phyloP scores from a whole-genome alignment of 83 land plant species.

The Thuja plicata region DNA sequence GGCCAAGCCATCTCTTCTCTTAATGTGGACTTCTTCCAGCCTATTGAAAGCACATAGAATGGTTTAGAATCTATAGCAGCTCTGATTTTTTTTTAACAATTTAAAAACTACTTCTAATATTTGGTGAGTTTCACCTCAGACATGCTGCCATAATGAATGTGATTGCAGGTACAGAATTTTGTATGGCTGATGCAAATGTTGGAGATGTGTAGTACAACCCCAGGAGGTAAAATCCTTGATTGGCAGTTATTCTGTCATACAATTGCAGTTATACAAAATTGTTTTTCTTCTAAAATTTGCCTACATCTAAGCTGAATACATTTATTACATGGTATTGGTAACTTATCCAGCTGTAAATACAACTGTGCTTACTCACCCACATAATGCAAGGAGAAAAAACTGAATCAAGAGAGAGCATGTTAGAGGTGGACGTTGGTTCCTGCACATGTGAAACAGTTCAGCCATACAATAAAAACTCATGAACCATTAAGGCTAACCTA shows the following conservation, averaged over 20 bases:
- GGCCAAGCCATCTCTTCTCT: conserved; percentile 47
- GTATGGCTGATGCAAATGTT: conserved; percentile 74
- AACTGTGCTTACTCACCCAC: conserved; percentile 40
- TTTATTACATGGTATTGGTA: background rate
- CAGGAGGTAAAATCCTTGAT: conserved; percentile 66
- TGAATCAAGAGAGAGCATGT: conserved; percentile 53
- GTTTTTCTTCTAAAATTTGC: background rate
- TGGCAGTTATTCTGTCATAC: conserved; percentile 58
- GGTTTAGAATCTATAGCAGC: background rate
- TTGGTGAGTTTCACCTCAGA: conserved; percentile 34
- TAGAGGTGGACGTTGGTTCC: conserved; percentile 63
- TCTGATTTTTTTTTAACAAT: background rate
- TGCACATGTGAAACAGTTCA: conserved; percentile 12
- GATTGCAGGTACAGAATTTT: conserved; percentile 67
- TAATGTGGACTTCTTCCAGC: conserved; percentile 44
- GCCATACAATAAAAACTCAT: background rate
- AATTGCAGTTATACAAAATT: conserved; percentile 4
- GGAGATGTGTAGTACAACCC: conserved; percentile 65
- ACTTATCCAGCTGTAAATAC: background rate
- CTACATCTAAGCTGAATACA: background rate
- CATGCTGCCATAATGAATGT: conserved; percentile 64
- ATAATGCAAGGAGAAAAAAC: conserved; percentile 58
- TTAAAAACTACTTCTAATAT: background rate
- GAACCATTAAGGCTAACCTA: background rate
- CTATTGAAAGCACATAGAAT: conserved; percentile 20